These are phyloP conservation scores for Liriodendron chinense DNA, from an alignment of 164 flowering plant species.

Conservation along the genomic window DNA sequence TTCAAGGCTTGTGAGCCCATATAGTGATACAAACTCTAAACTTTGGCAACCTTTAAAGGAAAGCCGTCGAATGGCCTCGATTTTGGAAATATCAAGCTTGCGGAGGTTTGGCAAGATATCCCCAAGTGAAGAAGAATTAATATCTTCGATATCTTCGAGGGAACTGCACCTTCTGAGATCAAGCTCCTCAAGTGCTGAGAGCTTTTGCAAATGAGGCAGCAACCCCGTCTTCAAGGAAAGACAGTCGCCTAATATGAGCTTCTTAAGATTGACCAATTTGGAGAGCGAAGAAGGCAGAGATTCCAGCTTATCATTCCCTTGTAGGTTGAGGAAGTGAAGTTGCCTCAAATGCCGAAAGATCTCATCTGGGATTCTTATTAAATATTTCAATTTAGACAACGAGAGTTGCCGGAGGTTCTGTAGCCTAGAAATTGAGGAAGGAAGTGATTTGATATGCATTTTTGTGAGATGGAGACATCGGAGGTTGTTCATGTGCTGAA, in stretches of 20 bases:
- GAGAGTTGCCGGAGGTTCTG: neutral
- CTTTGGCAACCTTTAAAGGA: slow-evolving; percentile 2
- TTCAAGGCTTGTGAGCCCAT: neutral
- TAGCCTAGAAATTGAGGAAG: neutral
- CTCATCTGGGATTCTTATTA: neutral
- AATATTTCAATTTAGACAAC: neutral
- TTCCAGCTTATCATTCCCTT: neutral
- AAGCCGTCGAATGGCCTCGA: neutral
- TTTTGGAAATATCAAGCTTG: neutral
- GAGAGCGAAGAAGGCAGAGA: neutral
- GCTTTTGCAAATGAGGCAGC: neutral
- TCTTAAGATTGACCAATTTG: neutral
- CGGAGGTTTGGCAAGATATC: neutral
- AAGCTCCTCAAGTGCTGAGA: neutral
- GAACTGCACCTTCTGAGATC: neutral
- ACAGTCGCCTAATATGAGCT: neutral
- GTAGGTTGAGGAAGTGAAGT: neutral
- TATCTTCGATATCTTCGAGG: neutral
- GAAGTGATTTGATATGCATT: neutral
- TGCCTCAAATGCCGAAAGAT: neutral
- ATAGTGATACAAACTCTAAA: neutral
- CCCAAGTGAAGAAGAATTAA: neutral
- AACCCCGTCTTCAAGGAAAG: neutral
- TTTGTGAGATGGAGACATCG: neutral
- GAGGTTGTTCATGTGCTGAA: neutral